Conservation (phyloP, 495 filamentous ascomycete species). For the Thozetella sp. region DNA sequence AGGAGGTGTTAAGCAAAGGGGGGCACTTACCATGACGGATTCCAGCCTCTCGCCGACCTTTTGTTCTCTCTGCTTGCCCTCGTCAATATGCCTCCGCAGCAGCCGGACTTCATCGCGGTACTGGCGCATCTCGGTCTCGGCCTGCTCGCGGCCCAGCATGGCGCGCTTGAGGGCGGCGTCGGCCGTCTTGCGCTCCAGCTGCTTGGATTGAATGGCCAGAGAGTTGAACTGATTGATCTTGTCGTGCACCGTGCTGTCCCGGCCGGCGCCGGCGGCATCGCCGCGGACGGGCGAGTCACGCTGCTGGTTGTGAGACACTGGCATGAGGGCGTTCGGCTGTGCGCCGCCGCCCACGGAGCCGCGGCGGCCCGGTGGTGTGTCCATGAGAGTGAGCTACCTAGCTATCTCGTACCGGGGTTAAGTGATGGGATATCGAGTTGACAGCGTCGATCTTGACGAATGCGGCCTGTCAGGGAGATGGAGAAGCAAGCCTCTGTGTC, state of each 20-base stretch:
- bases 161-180: conserved; percentile 79
- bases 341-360: conserved; percentile 17
- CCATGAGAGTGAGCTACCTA: conserved; percentile 23
- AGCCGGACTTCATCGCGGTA: conserved; percentile 58
- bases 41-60: conserved; percentile 79
- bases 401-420: neutral
- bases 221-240: conserved; percentile 86
- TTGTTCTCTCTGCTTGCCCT: conserved; percentile 73
- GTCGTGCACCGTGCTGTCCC: conserved; percentile 75
- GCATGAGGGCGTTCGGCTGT: conserved; percentile 54
- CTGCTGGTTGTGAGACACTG: conserved; percentile 77
- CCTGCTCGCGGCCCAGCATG: conserved; percentile 83
- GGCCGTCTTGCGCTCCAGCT: conserved; percentile 58
- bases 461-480: neutral
- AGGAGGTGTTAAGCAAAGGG: neutral
- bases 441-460: neutral
- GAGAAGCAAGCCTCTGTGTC: no score
- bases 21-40: conserved; percentile 62
- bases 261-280: conserved; percentile 37
- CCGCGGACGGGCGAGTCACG: conserved; percentile 28
- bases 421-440: neutral
- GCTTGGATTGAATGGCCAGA: conserved; percentile 63
- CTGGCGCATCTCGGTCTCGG: conserved; percentile 66
- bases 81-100: conserved; percentile 61
- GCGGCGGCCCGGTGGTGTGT: conserved; percentile 25